These are phyloP conservation scores for Sordaria brevicollis DNA, from an alignment of 495 filamentous ascomycete species.

Conservation along the genomic window DNA sequence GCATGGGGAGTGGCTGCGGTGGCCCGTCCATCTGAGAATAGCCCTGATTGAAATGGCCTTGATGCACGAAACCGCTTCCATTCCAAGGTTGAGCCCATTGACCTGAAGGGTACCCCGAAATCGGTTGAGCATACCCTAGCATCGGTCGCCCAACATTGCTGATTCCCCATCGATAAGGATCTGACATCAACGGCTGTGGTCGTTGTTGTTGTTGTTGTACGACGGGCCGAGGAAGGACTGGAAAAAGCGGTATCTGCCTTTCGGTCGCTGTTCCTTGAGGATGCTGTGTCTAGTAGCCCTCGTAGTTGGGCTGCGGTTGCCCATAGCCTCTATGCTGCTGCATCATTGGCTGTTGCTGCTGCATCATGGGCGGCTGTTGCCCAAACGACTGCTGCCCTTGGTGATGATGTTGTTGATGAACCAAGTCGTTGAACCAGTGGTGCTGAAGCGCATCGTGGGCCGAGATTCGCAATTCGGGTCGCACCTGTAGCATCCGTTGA, in stretches of 20 bases:
- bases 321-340: slow-evolving; percentile 19
- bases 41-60: not conserved
- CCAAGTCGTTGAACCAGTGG: slow-evolving; percentile 65
- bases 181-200: not conserved
- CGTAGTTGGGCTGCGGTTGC: slow-evolving; percentile 20
- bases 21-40: not conserved
- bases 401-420: slow-evolving; percentile 27
- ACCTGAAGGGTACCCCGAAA: not conserved
- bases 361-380: not conserved
- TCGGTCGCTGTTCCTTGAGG: not conserved
- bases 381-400: slow-evolving; percentile 2
- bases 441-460: slow-evolving; percentile 77
- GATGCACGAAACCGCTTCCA: too few species aligned
- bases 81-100: not conserved
- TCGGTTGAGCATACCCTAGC: not conserved
- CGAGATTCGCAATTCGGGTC: slow-evolving; percentile 84
- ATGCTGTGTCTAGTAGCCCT: slow-evolving; percentile 16
- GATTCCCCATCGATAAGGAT: not conserved
- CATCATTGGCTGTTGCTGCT: slow-evolving; percentile 23
- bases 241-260: not conserved
- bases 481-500: slow-evolving; percentile 80
- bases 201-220: too few species aligned
- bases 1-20: not conserved
- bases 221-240: not conserved
- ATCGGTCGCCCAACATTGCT: not conserved